These are phyloP conservation scores for Fusarium sp. DNA, from an alignment of 2,329 filamentous ascomycete genomes.

Conservation along the genomic window DNA sequence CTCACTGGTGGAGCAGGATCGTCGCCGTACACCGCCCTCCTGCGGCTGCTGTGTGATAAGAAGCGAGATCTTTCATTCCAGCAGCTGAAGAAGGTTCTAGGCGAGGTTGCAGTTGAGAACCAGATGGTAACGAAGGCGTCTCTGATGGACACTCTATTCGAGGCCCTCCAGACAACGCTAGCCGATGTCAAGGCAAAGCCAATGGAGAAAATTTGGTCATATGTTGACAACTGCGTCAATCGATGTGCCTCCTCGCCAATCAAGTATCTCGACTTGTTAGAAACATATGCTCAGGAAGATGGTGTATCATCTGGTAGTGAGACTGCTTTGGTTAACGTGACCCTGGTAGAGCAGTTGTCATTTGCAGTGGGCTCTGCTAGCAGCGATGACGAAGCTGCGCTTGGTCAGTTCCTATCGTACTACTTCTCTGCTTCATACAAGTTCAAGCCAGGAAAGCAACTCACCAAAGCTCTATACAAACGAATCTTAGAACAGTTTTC, in stretches of 20 bases:
- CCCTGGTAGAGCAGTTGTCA: slow-evolving; percentile 80
- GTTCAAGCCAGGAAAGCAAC: slow-evolving; percentile 54
- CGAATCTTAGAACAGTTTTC: slow-evolving; percentile 47
- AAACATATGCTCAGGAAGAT: slow-evolving; percentile 52
- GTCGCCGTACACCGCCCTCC: slow-evolving; percentile 77
- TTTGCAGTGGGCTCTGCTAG: slow-evolving; percentile 67
- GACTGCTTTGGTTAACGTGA: slow-evolving; percentile 71
- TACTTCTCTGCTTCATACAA: slow-evolving; percentile 64
- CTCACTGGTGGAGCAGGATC: slow-evolving; percentile 54
- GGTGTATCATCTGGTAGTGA: slow-evolving; percentile 38
- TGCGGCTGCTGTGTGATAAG: slow-evolving; percentile 57
- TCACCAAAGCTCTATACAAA: slow-evolving; percentile 44
- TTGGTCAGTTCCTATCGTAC: slow-evolving; percentile 67
- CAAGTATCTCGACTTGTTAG: slow-evolving; percentile 80
- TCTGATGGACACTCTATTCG: slow-evolving; percentile 59
- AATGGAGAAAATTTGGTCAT: slow-evolving; percentile 66
- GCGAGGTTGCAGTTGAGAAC: slow-evolving; percentile 69
- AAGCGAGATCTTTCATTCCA: slow-evolving; percentile 46
- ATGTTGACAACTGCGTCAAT: slow-evolving; percentile 84
- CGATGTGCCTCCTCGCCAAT: slow-evolving; percentile 80
- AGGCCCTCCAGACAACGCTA: slow-evolving; percentile 41
- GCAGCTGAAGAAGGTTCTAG: slow-evolving; percentile 65
- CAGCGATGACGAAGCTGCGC: slow-evolving; percentile 52
- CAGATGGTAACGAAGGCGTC: slow-evolving; percentile 68
- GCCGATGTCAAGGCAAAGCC: slow-evolving; percentile 25